These are phyloP conservation scores for Penicillium maclennaniae DNA, from an alignment of 495 filamentous ascomycete species.

Conservation along the genomic window DNA sequence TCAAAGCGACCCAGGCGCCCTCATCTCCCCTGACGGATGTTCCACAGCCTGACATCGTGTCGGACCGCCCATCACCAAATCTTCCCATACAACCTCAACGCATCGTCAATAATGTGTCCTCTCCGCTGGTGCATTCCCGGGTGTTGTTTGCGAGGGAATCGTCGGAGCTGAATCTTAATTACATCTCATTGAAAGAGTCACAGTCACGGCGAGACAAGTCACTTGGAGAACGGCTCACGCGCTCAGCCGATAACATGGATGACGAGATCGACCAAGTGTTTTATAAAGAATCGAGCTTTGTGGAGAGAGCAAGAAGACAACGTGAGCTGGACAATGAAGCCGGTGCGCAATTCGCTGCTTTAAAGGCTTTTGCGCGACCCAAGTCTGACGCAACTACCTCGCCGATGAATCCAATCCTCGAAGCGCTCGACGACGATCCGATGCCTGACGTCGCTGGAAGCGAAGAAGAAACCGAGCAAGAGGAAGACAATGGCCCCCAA, in stretches of 20 bases:
- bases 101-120: constrained; percentile 36
- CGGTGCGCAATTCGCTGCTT: constrained; percentile 35
- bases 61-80: constrained; percentile 52
- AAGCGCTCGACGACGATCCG: constrained; percentile 3
- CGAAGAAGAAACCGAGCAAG: constrained; percentile 52
- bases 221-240: constrained; percentile 37
- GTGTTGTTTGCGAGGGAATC: constrained; percentile 35
- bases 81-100: constrained; percentile 42
- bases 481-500: constrained; percentile 34
- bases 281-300: constrained; percentile 41
- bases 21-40: constrained; percentile 46
- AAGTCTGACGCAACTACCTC: constrained; percentile 6
- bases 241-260: constrained; percentile 37
- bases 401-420: background rate
- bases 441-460: constrained; percentile 28
- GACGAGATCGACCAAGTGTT: constrained; percentile 47
- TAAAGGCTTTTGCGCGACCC: constrained; percentile 36
- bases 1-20: constrained; percentile 50
- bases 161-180: constrained; percentile 45
- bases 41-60: constrained; percentile 37
- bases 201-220: constrained; percentile 36
- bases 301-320: constrained; percentile 36
- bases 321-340: constrained; percentile 36
- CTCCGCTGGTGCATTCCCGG: constrained; percentile 34
- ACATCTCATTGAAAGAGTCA: constrained; percentile 52